phyloP scores from a whole-genome alignment of 805 yeast species.

The Wickerhamiella musiphila region DNA sequence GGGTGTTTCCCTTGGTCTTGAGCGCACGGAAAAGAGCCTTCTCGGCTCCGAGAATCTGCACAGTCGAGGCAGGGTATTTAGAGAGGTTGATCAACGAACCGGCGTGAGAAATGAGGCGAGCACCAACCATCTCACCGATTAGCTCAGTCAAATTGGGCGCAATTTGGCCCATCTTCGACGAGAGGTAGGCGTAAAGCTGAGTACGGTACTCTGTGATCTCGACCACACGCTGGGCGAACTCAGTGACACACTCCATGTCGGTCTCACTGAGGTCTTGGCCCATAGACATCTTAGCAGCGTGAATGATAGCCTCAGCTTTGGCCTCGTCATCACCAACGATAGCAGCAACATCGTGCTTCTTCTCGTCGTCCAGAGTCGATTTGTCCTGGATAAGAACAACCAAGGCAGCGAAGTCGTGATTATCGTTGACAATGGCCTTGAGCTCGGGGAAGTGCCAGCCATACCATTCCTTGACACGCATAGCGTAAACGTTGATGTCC shows the following conservation, averaged over 20 bases:
- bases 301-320: conserved; percentile 76
- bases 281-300: conserved; percentile 94
- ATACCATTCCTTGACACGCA: conserved; percentile 97
- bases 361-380: conserved; percentile 36
- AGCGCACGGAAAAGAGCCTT: conserved; percentile 92
- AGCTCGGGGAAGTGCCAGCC: conserved; percentile 98
- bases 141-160: conserved; percentile 95
- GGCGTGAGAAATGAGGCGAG: conserved; percentile 93
- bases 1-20: conserved; percentile 92
- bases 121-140: conserved; percentile 98
- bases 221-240: conserved; percentile 88
- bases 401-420: conserved; percentile 69
- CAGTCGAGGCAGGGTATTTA: conserved; percentile 97
- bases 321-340: conserved; percentile 84
- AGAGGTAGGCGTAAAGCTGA: conserved; percentile 65
- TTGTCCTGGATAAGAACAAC: conserved; percentile 76
- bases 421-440: conserved; percentile 80
- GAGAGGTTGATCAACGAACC: conserved; percentile 94
- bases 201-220: conserved; percentile 81
- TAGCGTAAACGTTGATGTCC: conserved; percentile 91
- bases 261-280: conserved; percentile 94
- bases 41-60: conserved; percentile 94
- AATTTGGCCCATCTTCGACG: conserved; percentile 92
- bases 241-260: conserved; percentile 79
- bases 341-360: conserved; percentile 77